Percentiles rank a stretch among this genome's conserved stretches.
These are phyloP conservation scores for Dalbergia cultrata DNA, from an alignment of 306 rosid species.

Conservation along the genomic window DNA sequence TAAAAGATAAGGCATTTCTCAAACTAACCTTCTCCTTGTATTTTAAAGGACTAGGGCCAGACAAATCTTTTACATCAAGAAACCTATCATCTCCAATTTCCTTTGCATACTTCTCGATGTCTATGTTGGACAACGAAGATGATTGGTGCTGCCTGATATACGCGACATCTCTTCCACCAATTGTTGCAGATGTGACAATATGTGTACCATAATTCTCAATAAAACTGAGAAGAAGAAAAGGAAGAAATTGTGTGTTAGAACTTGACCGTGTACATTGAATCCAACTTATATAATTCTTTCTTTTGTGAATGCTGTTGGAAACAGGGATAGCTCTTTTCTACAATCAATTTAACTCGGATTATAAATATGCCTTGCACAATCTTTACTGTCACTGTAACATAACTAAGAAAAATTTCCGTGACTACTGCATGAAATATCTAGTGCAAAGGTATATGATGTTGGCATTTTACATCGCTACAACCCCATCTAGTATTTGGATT, in stretches of 20 bases:
- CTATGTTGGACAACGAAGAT: slow-evolving; percentile 72
- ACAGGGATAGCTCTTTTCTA: slow-evolving; percentile 4
- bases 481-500: slow-evolving; percentile 26
- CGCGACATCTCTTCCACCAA: slow-evolving; percentile 94
- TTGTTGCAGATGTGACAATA: slow-evolving; percentile 89
- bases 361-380: slow-evolving; percentile 14
- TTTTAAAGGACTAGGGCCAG: slow-evolving; percentile 72
- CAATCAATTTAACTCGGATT: slow-evolving; percentile 30
- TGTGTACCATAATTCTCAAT: slow-evolving; percentile 97
- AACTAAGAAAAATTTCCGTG: slow-evolving; percentile 13
- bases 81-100: slow-evolving; percentile 90
- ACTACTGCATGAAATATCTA: slow-evolving; percentile 6
- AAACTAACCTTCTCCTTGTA: slow-evolving; percentile 96
- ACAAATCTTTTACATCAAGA: slow-evolving; percentile 58
- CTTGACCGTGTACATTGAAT: slow-evolving; percentile 20
- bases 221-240: slow-evolving; percentile 70
- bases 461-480: background rate
- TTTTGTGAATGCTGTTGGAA: slow-evolving; percentile 23
- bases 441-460: background rate
- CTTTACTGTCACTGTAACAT: slow-evolving; percentile 8
- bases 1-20: slow-evolving; percentile 11
- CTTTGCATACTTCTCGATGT: slow-evolving; percentile 78
- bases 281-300: slow-evolving; percentile 31
- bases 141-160: slow-evolving; percentile 94
- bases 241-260: slow-evolving; percentile 36